Evolutionary conservation across 2,329 filamentous ascomycete genomes (phyloP).

Genomic region (Colletotrichum caudatum): DNA sequence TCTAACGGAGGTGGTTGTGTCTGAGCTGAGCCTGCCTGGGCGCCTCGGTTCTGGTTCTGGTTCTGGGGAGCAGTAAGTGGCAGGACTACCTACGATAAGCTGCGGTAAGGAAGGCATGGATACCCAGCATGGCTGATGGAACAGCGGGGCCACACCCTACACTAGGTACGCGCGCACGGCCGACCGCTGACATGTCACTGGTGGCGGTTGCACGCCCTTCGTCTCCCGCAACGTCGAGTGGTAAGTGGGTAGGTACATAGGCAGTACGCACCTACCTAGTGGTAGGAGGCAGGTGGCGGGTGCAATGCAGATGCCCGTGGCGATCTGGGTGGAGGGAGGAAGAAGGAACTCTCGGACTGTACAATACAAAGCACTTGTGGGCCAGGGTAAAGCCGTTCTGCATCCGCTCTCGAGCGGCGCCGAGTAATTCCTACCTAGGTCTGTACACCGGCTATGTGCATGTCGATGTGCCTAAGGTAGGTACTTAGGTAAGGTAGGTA

Average conservation of each 20-base stretch:
- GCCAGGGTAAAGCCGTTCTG: not conserved
- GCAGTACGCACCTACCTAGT: not conserved
- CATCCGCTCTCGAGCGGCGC: not conserved
- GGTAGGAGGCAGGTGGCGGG: no score
- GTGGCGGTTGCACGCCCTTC: not conserved
- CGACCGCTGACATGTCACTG: constrained; percentile 24
- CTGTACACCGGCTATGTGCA: no score
- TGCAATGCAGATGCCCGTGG: constrained; percentile 24
- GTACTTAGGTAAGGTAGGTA: no score
- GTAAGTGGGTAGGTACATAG: not conserved
- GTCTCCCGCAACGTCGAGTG: not conserved
- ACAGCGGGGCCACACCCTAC: not conserved
- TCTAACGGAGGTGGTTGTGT: not conserved
- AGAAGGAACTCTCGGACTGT: not conserved
- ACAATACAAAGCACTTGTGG: not conserved
- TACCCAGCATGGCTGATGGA: constrained; percentile 15
- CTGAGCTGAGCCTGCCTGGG: not conserved
- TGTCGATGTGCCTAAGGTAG: no score
- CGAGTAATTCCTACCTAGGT: not conserved
- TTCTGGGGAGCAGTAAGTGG: not conserved
- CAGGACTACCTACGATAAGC: constrained; percentile 25
- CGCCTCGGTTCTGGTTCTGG: not conserved
- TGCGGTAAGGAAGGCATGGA: not conserved
- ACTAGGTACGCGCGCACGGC: constrained; percentile 14
- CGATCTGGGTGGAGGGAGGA: constrained; percentile 24